These are phyloP conservation scores for Crithidia mellificae DNA, from an alignment of 208 protist species.

Conservation along the genomic window DNA sequence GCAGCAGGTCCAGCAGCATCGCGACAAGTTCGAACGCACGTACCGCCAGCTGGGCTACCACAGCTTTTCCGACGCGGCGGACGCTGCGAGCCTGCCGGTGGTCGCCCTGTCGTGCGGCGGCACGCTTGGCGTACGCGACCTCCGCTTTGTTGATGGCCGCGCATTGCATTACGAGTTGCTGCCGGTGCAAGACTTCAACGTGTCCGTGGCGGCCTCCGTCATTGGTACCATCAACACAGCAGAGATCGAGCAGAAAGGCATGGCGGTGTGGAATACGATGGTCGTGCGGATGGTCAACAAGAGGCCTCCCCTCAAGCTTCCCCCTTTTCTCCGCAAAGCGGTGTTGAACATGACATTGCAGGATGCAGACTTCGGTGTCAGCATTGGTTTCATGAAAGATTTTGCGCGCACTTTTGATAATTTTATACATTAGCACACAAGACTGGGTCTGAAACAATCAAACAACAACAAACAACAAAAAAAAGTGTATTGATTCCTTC, in stretches of 20 bases:
- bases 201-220: conserved; percentile 41
- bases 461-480: neutral
- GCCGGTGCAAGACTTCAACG: conserved; percentile 21
- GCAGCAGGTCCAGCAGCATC: neutral
- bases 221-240: conserved; percentile 39
- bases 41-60: neutral
- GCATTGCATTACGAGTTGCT: conserved; percentile 32
- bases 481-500: too few relatives aligned
- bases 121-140: conserved; percentile 20
- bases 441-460: neutral
- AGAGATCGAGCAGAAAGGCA: conserved; percentile 24
- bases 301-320: conserved; percentile 30
- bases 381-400: conserved; percentile 17
- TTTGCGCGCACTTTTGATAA: neutral
- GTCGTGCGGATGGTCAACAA: conserved; percentile 44
- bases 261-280: conserved; percentile 30
- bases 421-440: neutral
- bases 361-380: conserved; percentile 26
- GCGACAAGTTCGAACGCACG: neutral
- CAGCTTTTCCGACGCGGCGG: neutral
- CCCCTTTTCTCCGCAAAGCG: conserved; percentile 26
- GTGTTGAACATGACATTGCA: conserved; percentile 29
- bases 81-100: conserved; percentile 2
- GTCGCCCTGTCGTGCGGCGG: conserved; percentile 13
- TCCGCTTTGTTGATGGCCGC: conserved; percentile 25